Base-by-base conservation (phyloP, 1,139 yeast genomes). In the Spathaspora jeffriesii region DNA sequence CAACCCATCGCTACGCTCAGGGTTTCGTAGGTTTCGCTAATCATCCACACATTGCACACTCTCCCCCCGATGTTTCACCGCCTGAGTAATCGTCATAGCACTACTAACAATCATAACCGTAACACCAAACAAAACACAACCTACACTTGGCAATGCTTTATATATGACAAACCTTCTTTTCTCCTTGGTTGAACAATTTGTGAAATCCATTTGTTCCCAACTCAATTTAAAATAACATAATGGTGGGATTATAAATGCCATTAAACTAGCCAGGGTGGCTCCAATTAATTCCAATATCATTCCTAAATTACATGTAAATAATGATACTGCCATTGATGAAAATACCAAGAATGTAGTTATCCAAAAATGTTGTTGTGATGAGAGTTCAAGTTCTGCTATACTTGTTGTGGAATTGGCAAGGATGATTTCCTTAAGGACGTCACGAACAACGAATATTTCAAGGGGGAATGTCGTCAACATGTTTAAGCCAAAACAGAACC, bases 231-330 rank as follows among this genome's bases (percentile, higher is more conserved):
- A 65, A 59, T 79, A 88, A 59, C 97, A 91, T 64, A 85, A 64
- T 5, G 97, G 97, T 1, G 98, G 98, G 11, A 92, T 71, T 18
- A 92, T 89, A 59, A 89, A 92, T 0, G 98, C 97, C 88, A 92
- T 85, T 32, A 89, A 72, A 13, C 96, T 88, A 0, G 97, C 98
- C 0, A 96, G 87, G 0, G 96, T 87, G 0, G 97, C 93, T 1
- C 98, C 98, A 28, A 90, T 91, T 7, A 92, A 72, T 60, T 92
- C 98, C 45, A 92, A 72, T 39, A 92, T 85, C 17, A 93, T 88
- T 1, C 98, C 98, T 49, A 92, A 71, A 56, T 92, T 90, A 61
- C 97, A 91, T 0, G 97, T 91, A 49, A 85, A 70, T 43, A 92
- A 70, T 0, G 97, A 79, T 4, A 90, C 85, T 0, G 79, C 55